A percentile compares a stretch with the other conserved stretches of the same genome.
phyloP scores from a whole-genome alignment of 1,139 yeast genomes.

The Blastobotrys persicus region DNA sequence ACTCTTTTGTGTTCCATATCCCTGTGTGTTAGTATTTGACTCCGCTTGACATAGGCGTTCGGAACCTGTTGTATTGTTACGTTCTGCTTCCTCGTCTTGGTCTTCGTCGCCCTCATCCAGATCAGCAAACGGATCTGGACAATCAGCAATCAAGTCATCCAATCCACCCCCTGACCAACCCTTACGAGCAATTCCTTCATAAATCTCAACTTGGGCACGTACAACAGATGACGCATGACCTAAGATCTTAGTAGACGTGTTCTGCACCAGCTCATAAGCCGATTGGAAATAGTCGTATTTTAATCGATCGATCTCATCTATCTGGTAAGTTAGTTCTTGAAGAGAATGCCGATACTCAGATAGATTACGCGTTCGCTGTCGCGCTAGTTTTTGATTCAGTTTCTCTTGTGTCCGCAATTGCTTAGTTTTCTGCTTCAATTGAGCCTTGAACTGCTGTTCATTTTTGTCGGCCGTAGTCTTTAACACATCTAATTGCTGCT shows the following conservation, averaged over 20 bases:
- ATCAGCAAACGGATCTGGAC: constrained; percentile 45
- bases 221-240: constrained; percentile 61
- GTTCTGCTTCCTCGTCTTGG: constrained; percentile 42
- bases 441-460: constrained; percentile 53
- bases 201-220: constrained; percentile 76
- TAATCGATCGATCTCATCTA: constrained; percentile 73
- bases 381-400: constrained; percentile 55
- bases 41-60: too few species aligned
- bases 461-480: constrained; percentile 37
- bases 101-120: constrained; percentile 33
- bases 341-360: constrained; percentile 63
- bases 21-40: background rate
- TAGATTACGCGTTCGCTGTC: constrained; percentile 47
- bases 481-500: constrained; percentile 28
- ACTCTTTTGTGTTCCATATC: background rate
- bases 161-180: constrained; percentile 88
- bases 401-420: constrained; percentile 54
- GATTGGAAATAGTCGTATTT: constrained; percentile 70
- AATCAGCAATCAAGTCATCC: constrained; percentile 53
- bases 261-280: constrained; percentile 58
- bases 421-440: constrained; percentile 54
- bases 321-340: constrained; percentile 62
- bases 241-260: constrained; percentile 54
- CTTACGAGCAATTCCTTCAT: constrained; percentile 76
- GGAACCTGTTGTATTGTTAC: too few species aligned